Evolutionary conservation across 495 filamentous ascomycete genomes (phyloP).

Genomic region (Rostrohypoxylon terebratum): DNA sequence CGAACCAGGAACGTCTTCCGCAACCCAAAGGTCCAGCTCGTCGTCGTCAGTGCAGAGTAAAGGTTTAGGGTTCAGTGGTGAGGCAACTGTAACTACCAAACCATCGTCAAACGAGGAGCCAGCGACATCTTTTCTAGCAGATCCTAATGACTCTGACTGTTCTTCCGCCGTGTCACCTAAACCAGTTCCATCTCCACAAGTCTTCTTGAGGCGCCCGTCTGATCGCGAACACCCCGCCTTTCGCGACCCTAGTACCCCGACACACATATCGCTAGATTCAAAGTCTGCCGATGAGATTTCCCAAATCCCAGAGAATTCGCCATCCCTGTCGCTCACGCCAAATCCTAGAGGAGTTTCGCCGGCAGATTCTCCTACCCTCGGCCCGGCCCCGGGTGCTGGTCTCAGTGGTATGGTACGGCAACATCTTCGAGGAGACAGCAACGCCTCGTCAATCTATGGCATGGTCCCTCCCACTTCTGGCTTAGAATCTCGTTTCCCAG

Average conservation of each 20-base stretch:
- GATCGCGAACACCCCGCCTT: slow-evolving; percentile 62
- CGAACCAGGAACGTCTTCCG: slow-evolving; percentile 48
- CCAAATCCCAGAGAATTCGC: slow-evolving; percentile 39
- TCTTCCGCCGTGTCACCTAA: slow-evolving; percentile 35
- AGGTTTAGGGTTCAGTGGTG: slow-evolving; percentile 32
- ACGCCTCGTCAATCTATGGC: slow-evolving; percentile 80
- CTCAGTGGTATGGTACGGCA: slow-evolving; percentile 86
- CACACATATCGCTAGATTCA: slow-evolving; percentile 50
- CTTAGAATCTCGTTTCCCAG: slow-evolving; percentile 57
- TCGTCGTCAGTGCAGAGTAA: slow-evolving; percentile 49
- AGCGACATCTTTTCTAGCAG: slow-evolving; percentile 53
- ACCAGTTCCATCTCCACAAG: slow-evolving; percentile 40
- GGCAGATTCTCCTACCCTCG: slow-evolving; percentile 83
- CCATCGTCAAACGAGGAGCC: slow-evolving; percentile 53
- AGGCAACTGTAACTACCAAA: slow-evolving; percentile 27
- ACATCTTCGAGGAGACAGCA: slow-evolving; percentile 86
- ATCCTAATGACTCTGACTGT: slow-evolving; percentile 50
- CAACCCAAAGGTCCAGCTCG: slow-evolving; percentile 45
- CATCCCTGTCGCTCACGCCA: slow-evolving; percentile 40
- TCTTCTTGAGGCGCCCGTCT: slow-evolving; percentile 54
- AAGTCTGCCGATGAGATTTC: slow-evolving; percentile 43
- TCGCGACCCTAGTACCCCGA: slow-evolving; percentile 52
- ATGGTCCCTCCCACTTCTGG: slow-evolving; percentile 42
- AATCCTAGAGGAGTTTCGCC: slow-evolving; percentile 50
- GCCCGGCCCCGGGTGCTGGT: slow-evolving; percentile 68